Evolutionary conservation across 192 early-diverging fungal species (phyloP), one percentile per base, ranked within the genome.

Genomic region (Backusella tuberculispora): DNA sequence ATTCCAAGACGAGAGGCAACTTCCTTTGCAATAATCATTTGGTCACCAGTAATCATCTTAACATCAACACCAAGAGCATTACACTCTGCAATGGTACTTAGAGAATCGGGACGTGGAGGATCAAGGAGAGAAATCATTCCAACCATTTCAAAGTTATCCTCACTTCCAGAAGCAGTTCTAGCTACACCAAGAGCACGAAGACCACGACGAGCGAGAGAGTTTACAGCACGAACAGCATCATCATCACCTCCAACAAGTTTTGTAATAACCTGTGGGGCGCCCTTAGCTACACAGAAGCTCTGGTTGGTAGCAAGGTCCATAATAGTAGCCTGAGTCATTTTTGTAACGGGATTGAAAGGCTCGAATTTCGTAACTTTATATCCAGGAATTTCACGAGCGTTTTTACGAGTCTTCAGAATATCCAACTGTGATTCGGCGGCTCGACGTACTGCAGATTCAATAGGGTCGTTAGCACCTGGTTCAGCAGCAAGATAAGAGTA

Each of bases 21-120:
- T 75, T 94, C 95, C 83, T 96, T 97, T 75, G 92, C 96, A 85
- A 97, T 96, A 74, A 96, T 95, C 75, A 90, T 86, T 84, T 97
- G 96, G 84, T 98, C 96, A 76, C 96, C 96, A 34, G 96, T 98
- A 74, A 98, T 93, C 96, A 97, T 96, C 83, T 98, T 98, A 79
- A 97, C 93, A 66, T 92, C 88, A 29, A 98, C 92, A 70, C 95
- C 97, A 80, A 95, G 89, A 19, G 84, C 80, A 72, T 91, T 85
- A 84, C 95, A 97, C 53, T 92, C 92, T 26, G 81, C 77, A 72
- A 98, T 96, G n/a, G 97, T 98, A 73, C 89, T 83, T n/a, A 85
- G 94, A 10, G 95, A 97, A 82, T 97, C 95, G 19, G 92, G 91
- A 47, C 95, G 91, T 53, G 95, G 95, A 44, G 95, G 95, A 81